phyloP scores from a whole-genome alignment of 2,329 filamentous ascomycete genomes.

The Pyrenochaeta sp. region DNA sequence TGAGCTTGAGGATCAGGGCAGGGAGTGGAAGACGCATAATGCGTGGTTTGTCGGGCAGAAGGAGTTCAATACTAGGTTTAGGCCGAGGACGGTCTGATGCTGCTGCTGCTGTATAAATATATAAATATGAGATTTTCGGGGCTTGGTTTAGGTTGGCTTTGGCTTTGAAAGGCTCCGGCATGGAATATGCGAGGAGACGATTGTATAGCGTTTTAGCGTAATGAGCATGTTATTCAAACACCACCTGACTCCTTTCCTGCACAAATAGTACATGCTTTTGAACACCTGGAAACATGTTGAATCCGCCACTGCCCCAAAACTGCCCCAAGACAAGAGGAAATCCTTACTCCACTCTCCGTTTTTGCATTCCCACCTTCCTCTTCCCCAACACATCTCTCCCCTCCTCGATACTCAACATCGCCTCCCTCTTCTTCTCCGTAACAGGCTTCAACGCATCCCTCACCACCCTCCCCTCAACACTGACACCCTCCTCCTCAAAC shows the following conservation, averaged over 20 bases:
- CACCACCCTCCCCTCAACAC: slow-evolving; percentile 87
- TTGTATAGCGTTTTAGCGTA: slow-evolving; percentile 10
- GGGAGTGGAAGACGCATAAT: slow-evolving; percentile 59
- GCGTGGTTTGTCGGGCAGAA: slow-evolving; percentile 62
- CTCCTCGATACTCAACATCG: slow-evolving; percentile 88
- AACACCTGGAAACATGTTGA: too few species aligned
- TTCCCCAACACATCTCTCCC: slow-evolving; percentile 91
- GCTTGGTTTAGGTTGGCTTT: too few species aligned
- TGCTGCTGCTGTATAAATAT: background rate
- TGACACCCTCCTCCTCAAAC: slow-evolving; percentile 90
- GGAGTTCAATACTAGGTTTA: slow-evolving; percentile 55
- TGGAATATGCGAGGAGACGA: too few species aligned
- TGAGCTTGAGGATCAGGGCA: slow-evolving; percentile 48
- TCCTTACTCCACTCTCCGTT: slow-evolving; percentile 20
- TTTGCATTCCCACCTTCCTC: slow-evolving; percentile 57
- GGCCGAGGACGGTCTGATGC: slow-evolving; percentile 29
- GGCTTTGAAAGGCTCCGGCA: too few species aligned
- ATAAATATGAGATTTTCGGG: too few species aligned
- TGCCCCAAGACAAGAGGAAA: too few species aligned
- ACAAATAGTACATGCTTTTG: too few species aligned
- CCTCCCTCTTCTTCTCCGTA: slow-evolving; percentile 94
- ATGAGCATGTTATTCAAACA: too few species aligned
- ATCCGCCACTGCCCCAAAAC: too few species aligned
- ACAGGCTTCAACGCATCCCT: slow-evolving; percentile 87
- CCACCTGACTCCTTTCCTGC: too few species aligned